Conservation (phyloP, 371 early-diverging fungal species). For the Thermomucor indicae-seudaticae region DNA sequence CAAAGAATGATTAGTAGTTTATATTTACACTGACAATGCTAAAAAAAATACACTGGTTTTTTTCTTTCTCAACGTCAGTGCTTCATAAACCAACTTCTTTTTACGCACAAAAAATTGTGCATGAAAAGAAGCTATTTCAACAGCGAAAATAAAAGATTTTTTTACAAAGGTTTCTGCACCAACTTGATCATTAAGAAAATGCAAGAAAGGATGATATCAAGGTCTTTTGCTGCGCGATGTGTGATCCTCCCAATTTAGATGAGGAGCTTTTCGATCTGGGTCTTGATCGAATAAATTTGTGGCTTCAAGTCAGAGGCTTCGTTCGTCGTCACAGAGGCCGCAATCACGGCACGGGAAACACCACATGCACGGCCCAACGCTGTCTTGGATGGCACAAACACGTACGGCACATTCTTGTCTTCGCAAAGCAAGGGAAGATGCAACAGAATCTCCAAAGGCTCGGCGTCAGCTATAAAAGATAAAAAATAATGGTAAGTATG, state of each 20-base stretch:
- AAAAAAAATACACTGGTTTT: constrained; percentile 12
- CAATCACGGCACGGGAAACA: constrained; percentile 92
- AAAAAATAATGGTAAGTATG: constrained; percentile 1
- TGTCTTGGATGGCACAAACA: constrained; percentile 94
- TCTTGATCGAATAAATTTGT: constrained; percentile 89
- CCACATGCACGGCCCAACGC: constrained; percentile 99
- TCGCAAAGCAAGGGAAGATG: constrained; percentile 98
- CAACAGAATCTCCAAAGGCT: constrained; percentile 96
- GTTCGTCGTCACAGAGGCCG: constrained; percentile 93
- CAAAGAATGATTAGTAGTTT: too few species aligned
- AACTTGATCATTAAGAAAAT: constrained; percentile 38
- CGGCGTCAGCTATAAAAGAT: constrained; percentile 82
- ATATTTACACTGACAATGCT: constrained; percentile 8
- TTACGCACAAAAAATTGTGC: too few species aligned
- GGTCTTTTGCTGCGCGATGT: constrained; percentile 1
- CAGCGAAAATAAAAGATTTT: constrained; percentile 5
- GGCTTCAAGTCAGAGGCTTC: constrained; percentile 93
- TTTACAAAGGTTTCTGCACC: constrained; percentile 39
- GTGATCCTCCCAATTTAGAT: constrained; percentile 53
- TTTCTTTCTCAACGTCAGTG: constrained; percentile 35
- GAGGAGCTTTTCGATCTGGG: constrained; percentile 89
- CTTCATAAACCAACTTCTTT: constrained; percentile 27
- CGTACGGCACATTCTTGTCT: constrained; percentile 97
- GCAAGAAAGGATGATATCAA: constrained; percentile 3
- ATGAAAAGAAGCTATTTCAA: constrained; percentile 2